Percentiles rank a stretch among this genome's conserved stretches.
phyloP scores from a whole-genome alignment of 305 asterid genomes.

The Fraxinus sp. region DNA sequence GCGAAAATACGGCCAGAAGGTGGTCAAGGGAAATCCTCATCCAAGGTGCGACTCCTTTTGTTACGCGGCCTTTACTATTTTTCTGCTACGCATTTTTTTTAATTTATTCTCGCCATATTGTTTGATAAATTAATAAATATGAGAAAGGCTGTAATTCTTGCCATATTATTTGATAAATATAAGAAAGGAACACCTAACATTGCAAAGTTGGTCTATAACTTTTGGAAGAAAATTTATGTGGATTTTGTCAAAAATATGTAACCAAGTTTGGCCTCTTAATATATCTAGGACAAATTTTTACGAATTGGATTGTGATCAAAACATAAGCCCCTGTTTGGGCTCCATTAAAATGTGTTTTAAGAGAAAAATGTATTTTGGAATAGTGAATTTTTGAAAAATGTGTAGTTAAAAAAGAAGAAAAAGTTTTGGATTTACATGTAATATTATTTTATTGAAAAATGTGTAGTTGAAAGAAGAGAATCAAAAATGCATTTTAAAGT shows the following conservation, averaged over 20 bases:
- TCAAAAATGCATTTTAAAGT: too few species aligned
- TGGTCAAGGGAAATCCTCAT: slow-evolving; percentile 85
- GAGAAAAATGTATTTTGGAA: too few species aligned
- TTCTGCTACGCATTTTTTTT: neutral
- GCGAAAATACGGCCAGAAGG: slow-evolving; percentile 96
- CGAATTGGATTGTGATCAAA: neutral
- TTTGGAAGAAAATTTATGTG: neutral
- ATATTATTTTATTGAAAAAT: too few species aligned
- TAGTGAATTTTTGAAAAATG: too few species aligned
- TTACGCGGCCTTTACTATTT: neutral
- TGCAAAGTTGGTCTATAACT: neutral
- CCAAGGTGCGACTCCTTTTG: slow-evolving; percentile 57
- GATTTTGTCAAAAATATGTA: neutral
- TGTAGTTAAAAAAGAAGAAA: too few species aligned
- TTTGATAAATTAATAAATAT: neutral
- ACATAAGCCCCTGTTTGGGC: neutral
- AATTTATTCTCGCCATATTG: neutral
- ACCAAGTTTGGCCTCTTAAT: neutral
- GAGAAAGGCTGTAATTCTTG: neutral
- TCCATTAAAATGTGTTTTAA: too few species aligned
- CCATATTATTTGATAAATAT: neutral
- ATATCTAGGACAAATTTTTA: neutral
- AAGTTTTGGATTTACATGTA: too few species aligned
- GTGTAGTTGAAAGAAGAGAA: too few species aligned
- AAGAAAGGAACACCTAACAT: neutral